Conservation (phyloP, 2,329 filamentous ascomycete species). For the Neopestalotiopsis sp. region DNA sequence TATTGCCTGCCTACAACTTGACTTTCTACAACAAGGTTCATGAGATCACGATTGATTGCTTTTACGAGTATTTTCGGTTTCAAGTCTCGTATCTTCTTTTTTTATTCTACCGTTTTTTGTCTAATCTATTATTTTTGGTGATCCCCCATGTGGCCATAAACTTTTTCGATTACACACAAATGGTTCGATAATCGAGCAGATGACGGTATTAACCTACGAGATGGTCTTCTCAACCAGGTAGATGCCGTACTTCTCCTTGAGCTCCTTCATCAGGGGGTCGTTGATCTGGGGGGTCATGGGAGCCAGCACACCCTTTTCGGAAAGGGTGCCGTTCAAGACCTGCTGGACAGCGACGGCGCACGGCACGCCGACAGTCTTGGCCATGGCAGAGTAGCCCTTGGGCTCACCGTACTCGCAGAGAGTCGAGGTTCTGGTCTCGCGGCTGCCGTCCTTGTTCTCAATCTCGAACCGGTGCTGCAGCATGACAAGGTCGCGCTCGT, state of each 20-base stretch:
- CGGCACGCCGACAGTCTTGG: constrained; percentile 78
- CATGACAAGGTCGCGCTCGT: constrained; percentile 80
- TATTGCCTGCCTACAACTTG: background rate
- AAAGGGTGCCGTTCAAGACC: constrained; percentile 76
- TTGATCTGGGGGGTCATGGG: constrained; percentile 75
- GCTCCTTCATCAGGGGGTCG: constrained; percentile 61
- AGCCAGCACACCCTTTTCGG: constrained; percentile 75
- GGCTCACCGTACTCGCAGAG: constrained; percentile 83
- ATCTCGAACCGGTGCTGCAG: constrained; percentile 85
- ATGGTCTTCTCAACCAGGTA: constrained; percentile 13
- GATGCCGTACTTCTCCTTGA: constrained; percentile 34
- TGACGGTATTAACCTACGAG: background rate
- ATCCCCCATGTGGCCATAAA: background rate
- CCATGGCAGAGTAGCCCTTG: constrained; percentile 82
- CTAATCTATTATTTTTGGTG: background rate
- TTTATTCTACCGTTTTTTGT: background rate
- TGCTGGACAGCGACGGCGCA: constrained; percentile 72
- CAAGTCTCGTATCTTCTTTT: background rate
- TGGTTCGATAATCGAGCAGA: background rate
- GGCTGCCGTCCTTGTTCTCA: constrained; percentile 78
- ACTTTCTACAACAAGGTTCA: background rate
- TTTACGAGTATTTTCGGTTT: background rate
- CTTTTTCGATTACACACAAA: constrained; percentile 1
- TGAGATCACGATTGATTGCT: background rate
- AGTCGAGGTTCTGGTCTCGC: constrained; percentile 79